A percentile compares a stretch with the other conserved stretches of the same genome.
These are phyloP conservation scores for Acanthamoeba lugdunensis DNA, from an alignment of 208 protist genomes.

Conservation along the genomic window DNA sequence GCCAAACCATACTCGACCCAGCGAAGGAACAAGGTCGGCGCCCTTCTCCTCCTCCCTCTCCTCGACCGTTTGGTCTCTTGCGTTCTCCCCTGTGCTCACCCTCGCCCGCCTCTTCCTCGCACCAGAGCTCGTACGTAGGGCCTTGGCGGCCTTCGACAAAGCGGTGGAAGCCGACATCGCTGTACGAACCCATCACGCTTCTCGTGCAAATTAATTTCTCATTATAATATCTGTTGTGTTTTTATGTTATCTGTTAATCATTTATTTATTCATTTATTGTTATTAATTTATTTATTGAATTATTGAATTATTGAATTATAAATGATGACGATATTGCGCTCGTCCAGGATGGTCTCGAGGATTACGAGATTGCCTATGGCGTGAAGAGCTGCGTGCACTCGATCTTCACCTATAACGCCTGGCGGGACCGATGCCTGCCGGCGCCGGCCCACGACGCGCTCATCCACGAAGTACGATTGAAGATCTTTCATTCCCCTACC, in stretches of 20 bases:
- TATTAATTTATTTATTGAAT: no score
- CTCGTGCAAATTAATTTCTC: no score
- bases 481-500: background rate
- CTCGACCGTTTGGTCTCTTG: background rate
- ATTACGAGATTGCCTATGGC: background rate
- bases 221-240: no score
- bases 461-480: background rate
- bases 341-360: background rate
- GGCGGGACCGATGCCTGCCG: background rate
- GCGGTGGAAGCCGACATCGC: background rate
- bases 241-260: no score
- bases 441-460: background rate
- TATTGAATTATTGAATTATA: no score
- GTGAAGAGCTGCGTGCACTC: slow-evolving; percentile 28
- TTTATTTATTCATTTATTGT: no score
- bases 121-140: background rate
- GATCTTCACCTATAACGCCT: background rate
- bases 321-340: no score
- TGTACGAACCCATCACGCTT: background rate
- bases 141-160: slow-evolving; percentile 1
- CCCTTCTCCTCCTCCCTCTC: background rate
- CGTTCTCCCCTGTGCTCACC: background rate
- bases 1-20: background rate
- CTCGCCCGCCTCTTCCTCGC: background rate
- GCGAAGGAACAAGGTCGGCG: background rate